phyloP scores from a whole-genome alignment of 805 yeast genomes.

The Suhomyces tanzawaensis region DNA sequence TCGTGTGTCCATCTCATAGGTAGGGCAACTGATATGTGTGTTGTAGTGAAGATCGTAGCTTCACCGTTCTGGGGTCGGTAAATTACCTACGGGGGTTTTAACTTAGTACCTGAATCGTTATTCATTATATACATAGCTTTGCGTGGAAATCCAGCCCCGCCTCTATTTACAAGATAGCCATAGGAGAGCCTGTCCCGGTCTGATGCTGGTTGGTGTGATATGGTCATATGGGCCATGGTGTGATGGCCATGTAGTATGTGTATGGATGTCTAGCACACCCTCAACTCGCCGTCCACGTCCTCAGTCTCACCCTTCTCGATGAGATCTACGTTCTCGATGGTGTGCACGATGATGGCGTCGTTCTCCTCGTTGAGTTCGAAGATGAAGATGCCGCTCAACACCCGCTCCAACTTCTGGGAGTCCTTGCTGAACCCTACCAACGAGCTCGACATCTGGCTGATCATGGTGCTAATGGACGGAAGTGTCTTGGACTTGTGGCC shows the following conservation, averaged over 20 bases:
- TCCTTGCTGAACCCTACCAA: conserved; percentile 31
- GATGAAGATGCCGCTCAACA: conserved; percentile 56
- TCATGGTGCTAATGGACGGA: conserved; percentile 21
- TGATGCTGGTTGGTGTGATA: too few species aligned
- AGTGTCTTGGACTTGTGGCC: conserved; percentile 7
- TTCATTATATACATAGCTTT: too few species aligned
- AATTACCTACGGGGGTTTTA: too few species aligned
- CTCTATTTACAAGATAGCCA: conserved; percentile 1
- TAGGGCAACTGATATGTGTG: too few species aligned
- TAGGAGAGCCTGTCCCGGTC: too few species aligned
- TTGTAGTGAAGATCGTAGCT: too few species aligned
- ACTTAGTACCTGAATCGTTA: too few species aligned
- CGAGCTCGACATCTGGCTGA: conserved; percentile 31
- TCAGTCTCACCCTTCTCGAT: conserved; percentile 41
- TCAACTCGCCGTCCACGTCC: conserved; percentile 23
- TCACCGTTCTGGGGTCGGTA: too few species aligned
- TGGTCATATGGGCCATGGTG: too few species aligned
- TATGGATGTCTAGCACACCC: conserved; percentile 32
- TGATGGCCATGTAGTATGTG: not conserved
- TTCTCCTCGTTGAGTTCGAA: conserved; percentile 63
- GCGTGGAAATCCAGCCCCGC: too few species aligned
- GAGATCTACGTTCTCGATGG: conserved; percentile 64
- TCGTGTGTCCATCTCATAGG: too few species aligned
- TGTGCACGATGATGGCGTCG: conserved; percentile 56
- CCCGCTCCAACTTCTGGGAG: conserved; percentile 34